Evolutionary conservation across 2,329 filamentous ascomycete species (phyloP).

Genomic region (Diaporthe nobilis): DNA sequence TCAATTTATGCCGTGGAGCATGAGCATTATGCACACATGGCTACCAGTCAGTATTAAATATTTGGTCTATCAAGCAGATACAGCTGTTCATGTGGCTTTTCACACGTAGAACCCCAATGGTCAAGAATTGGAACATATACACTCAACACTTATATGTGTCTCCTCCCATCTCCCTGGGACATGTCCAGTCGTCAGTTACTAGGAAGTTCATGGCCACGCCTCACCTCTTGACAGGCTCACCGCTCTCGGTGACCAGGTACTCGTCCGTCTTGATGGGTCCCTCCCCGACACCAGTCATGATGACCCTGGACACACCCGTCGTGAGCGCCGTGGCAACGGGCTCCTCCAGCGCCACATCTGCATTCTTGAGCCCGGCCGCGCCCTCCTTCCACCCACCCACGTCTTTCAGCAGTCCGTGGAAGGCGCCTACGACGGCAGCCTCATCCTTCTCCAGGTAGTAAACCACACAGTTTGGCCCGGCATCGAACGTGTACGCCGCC

Average conservation of each 20-base stretch:
- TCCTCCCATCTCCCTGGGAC: not conserved
- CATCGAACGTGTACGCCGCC: slow-evolving; percentile 97
- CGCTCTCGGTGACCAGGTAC: slow-evolving; percentile 79
- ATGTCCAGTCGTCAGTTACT: not conserved
- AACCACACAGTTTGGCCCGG: slow-evolving; percentile 95
- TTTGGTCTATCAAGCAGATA: not conserved
- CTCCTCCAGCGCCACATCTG: slow-evolving; percentile 73
- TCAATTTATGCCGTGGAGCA: too few species aligned
- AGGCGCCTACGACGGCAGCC: slow-evolving; percentile 79
- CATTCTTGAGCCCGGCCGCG: slow-evolving; percentile 63
- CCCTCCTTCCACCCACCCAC: slow-evolving; percentile 81
- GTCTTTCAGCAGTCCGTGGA: slow-evolving; percentile 75
- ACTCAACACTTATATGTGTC: not conserved
- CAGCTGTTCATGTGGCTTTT: not conserved
- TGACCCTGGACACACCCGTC: slow-evolving; percentile 88
- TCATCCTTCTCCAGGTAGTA: slow-evolving; percentile 91
- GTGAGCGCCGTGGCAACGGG: slow-evolving; percentile 76
- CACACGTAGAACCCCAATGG: not conserved
- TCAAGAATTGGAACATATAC: not conserved
- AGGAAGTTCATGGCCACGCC: not conserved
- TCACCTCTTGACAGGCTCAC: slow-evolving; percentile 59
- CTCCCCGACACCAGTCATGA: slow-evolving; percentile 91
- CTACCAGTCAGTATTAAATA: not conserved
- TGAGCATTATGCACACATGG: not conserved
- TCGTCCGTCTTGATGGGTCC: slow-evolving; percentile 87